These are phyloP conservation scores for Mangifera indica DNA, from an alignment of 345 rosid species.

Conservation along the genomic window DNA sequence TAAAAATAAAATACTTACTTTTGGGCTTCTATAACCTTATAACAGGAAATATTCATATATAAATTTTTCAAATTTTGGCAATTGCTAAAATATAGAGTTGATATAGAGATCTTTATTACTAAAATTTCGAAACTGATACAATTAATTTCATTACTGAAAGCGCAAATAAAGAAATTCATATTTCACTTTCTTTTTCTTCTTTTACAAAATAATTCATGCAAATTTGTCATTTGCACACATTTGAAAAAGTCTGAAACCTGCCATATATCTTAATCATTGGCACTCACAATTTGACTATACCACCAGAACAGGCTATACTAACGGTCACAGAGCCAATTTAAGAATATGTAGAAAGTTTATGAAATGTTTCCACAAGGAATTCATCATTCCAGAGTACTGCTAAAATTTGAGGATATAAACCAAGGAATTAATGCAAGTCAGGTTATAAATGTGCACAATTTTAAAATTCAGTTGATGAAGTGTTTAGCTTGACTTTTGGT, in stretches of 20 bases:
- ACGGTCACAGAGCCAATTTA: background rate
- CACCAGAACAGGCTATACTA: background rate
- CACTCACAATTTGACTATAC: no score
- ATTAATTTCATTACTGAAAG: background rate
- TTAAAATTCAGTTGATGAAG: background rate
- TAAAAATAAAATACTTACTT: no score
- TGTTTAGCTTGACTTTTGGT: background rate
- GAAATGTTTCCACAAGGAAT: background rate
- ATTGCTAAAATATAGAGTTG: background rate
- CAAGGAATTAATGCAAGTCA: background rate
- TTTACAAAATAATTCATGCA: no score
- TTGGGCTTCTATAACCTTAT: background rate
- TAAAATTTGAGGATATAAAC: background rate
- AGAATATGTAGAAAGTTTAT: background rate
- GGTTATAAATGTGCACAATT: background rate
- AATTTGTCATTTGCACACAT: background rate
- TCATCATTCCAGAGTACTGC: background rate
- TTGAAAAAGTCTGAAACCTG: background rate
- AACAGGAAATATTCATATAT: background rate
- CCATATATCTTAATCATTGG: background rate
- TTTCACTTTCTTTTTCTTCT: no score
- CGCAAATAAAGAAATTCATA: background rate
- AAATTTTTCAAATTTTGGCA: background rate
- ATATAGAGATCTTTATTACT: background rate
- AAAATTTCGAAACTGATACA: background rate